These are phyloP conservation scores for Vitis rupestris DNA, from an alignment of 164 flowering plant species.

Conservation along the genomic window DNA sequence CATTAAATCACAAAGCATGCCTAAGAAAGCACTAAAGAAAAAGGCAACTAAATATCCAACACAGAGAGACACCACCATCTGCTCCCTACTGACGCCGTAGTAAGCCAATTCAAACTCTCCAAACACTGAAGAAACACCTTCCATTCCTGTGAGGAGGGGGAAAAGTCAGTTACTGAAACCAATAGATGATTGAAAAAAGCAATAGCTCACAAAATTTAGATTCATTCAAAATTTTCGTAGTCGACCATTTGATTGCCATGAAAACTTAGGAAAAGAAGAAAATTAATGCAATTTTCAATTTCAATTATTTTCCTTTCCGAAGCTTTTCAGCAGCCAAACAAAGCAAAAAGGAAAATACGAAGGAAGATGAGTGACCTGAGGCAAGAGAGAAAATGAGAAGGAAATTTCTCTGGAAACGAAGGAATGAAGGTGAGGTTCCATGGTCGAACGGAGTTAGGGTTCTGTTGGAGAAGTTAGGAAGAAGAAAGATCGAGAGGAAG, in stretches of 20 bases:
- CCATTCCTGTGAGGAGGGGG: conserved; percentile 43
- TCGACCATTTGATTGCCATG: not conserved
- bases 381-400: conserved; percentile 58
- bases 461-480: conserved; percentile 28
- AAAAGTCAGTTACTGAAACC: no score
- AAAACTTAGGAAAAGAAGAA: not conserved
- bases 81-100: conserved; percentile 58
- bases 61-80: conserved; percentile 50
- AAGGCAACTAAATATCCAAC: conserved; percentile 58
- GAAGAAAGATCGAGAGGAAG: conserved; percentile 49
- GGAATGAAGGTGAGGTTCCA: conserved; percentile 33
- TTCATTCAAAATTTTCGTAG: not conserved
- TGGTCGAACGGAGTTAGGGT: conserved; percentile 40
- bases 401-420: conserved; percentile 60
- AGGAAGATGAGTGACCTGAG: conserved; percentile 46
- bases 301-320: not conserved
- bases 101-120: conserved; percentile 73
- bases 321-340: not conserved
- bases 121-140: conserved; percentile 72
- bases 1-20: conserved; percentile 78
- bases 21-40: conserved; percentile 55
- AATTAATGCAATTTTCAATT: not conserved
- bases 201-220: not conserved
- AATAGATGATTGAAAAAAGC: not conserved
- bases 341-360: conserved; percentile 1